Conservation (phyloP, 78 protist species). For the Dictyostelium capitatum region DNA sequence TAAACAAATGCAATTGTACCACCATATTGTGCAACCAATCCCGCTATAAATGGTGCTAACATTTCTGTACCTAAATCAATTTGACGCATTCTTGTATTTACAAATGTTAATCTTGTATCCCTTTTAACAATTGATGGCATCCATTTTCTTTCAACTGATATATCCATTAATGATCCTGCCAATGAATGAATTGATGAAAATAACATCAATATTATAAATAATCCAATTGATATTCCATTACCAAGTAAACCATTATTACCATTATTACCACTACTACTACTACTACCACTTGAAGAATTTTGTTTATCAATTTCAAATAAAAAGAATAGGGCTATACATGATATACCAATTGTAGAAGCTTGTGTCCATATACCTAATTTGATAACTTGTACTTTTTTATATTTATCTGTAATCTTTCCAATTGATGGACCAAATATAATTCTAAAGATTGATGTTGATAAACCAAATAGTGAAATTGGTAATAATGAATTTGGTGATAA, state of each 20-base stretch:
- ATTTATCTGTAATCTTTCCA: constrained; percentile 42
- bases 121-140: constrained; percentile 32
- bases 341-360: constrained; percentile 15
- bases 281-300: background rate
- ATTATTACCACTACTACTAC: too few species aligned
- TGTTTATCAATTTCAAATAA: background rate
- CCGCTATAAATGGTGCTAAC: constrained; percentile 69
- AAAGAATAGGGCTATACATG: background rate
- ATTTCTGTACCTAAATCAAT: constrained; percentile 50
- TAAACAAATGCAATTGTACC: background rate
- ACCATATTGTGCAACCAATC: background rate
- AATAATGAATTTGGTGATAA: constrained; percentile 50
- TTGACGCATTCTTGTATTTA: constrained; percentile 53
- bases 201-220: constrained; percentile 21
- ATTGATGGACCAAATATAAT: constrained; percentile 19
- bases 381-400: constrained; percentile 41
- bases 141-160: constrained; percentile 81
- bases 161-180: constrained; percentile 38
- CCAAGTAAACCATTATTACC: background rate
- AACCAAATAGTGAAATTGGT: constrained; percentile 57
- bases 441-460: constrained; percentile 15
- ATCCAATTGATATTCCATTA: background rate
- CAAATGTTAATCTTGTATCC: constrained; percentile 8
- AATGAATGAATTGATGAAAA: constrained; percentile 37
- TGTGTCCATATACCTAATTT: constrained; percentile 24